These are phyloP conservation scores for Magnaporthales sp. DNA, from an alignment of 2,329 filamentous ascomycete genomes.

Conservation along the genomic window DNA sequence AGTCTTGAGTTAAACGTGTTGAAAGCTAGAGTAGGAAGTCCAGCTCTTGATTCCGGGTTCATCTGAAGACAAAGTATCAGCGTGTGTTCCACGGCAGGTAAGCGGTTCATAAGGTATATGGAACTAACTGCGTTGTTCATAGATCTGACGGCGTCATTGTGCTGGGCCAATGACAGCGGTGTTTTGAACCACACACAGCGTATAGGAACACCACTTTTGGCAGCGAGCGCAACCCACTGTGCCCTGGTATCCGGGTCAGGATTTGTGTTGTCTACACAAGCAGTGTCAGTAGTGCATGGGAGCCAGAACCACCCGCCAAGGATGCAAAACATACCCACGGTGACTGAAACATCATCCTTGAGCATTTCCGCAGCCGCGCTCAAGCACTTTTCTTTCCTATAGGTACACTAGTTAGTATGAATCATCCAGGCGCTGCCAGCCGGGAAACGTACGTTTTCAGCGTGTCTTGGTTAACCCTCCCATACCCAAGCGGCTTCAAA, in stretches of 20 bases:
- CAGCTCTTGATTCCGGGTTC: slow-evolving; percentile 73
- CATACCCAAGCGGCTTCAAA: slow-evolving; percentile 70
- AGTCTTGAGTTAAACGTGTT: slow-evolving; percentile 65
- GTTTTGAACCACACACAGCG: slow-evolving; percentile 83
- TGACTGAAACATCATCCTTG: slow-evolving; percentile 58
- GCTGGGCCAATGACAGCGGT: slow-evolving; percentile 59
- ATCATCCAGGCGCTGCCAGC: slow-evolving; percentile 11
- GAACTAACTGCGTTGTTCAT: slow-evolving; percentile 39
- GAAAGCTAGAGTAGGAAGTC: slow-evolving; percentile 75
- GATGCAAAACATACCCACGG: slow-evolving; percentile 54
- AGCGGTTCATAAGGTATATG: slow-evolving; percentile 77
- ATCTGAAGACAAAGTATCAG: slow-evolving; percentile 70
- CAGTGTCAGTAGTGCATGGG: not conserved
- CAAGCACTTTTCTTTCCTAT: slow-evolving; percentile 53
- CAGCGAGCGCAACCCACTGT: slow-evolving; percentile 71
- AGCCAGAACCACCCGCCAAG: not conserved
- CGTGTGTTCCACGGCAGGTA: slow-evolving; percentile 62
- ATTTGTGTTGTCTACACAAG: slow-evolving; percentile 80
- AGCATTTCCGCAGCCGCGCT: slow-evolving; percentile 63
- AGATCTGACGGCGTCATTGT: slow-evolving; percentile 80
- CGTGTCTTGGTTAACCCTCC: slow-evolving; percentile 82
- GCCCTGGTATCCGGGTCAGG: slow-evolving; percentile 67
- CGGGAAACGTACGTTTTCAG: slow-evolving; percentile 51
- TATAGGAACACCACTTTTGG: slow-evolving; percentile 61
- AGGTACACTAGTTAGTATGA: slow-evolving; percentile 9